phyloP scores from a whole-genome alignment of 1,284 basidiomycete species.

The Malassezia pachydermatis region DNA sequence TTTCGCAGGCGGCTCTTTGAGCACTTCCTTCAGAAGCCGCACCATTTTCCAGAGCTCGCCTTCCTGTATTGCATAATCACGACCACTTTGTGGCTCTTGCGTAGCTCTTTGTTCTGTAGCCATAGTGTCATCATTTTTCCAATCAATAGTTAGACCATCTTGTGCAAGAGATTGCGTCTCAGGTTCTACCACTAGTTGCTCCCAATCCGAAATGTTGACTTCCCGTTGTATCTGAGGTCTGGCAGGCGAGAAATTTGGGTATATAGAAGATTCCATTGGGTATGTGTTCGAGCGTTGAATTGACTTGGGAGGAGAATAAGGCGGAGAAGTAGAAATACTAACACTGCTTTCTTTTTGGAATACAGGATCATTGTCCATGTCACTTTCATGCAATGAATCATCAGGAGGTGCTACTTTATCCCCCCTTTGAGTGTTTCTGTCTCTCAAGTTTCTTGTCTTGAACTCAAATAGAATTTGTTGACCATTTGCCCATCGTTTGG shows the following conservation, averaged over 20 bases:
- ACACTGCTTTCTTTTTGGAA: background rate
- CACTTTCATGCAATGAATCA: constrained; percentile 1
- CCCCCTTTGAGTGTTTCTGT: background rate
- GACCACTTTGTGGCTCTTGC: too few species aligned
- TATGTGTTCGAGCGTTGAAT: background rate
- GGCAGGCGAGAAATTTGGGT: too few species aligned
- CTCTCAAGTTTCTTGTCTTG: background rate
- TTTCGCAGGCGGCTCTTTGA: background rate
- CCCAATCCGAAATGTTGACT: too few species aligned
- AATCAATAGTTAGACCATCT: constrained; percentile 1
- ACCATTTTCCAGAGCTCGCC: constrained; percentile 4
- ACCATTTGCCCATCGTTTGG: constrained; percentile 2
- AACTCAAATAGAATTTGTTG: background rate
- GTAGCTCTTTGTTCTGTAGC: too few species aligned
- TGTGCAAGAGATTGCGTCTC: background rate
- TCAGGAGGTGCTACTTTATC: background rate
- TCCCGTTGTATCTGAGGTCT: too few species aligned
- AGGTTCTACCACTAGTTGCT: too few species aligned
- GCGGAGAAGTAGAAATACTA: constrained; percentile 3
- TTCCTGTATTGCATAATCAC: constrained; percentile 2
- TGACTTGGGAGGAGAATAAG: background rate
- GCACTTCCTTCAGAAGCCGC: constrained; percentile 1
- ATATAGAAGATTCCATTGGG: constrained; percentile 10
- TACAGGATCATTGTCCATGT: background rate
- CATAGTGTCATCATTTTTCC: background rate